Evolutionary conservation across 371 early-diverging fungal genomes (phyloP), one percentile per base, ranked within the genome.

Genomic region (Mucor ambiguus): DNA sequence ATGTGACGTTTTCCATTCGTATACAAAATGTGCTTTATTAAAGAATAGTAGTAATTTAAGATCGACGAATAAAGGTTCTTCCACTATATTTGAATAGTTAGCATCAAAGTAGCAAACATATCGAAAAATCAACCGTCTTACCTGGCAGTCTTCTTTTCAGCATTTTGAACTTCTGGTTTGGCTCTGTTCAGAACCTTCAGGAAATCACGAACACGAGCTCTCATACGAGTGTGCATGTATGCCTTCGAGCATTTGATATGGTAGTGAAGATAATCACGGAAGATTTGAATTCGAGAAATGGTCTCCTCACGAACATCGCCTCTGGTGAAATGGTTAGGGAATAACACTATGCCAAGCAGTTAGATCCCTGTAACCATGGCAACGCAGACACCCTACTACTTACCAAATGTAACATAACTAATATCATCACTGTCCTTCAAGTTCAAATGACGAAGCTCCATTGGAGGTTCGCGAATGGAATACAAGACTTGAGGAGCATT

Each of bases 201-300:
- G 86, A 96, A 97, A 64, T 93, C 93, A 69, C 92, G 90, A 57
- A 98, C 99, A 32, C 96, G 92, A 56, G 93, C 90, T 64, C 99
- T 85, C 98, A 98, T 96, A 58, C 99, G 91, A 16, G 97, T 95
- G 82, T 98, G 98, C 96, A 98, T 95, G 74, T 97, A 98, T 4
- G 98, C 96, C 86, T 98, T 98, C 61, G 95, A 93, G 67, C 96
- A 95, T 83, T 98, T 98, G 83, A 98, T 97, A 74, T 98, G 99
- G 77, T 96, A 98, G 73, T 98, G 99, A 61, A 98, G 87, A 81
- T 97, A 98, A 83, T 98, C 96, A 49, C 99, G 89, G 92, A 97
- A 98, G 63, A 95, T 87, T 81, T 95, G 96, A 65, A 97, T 95
- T 67, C 93, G 90, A 49, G 95, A 94, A 52, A 97, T 95, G 22